phyloP scores from a whole-genome alignment of 2,329 filamentous ascomycete species.

The Dactylonectria macrodidyma region DNA sequence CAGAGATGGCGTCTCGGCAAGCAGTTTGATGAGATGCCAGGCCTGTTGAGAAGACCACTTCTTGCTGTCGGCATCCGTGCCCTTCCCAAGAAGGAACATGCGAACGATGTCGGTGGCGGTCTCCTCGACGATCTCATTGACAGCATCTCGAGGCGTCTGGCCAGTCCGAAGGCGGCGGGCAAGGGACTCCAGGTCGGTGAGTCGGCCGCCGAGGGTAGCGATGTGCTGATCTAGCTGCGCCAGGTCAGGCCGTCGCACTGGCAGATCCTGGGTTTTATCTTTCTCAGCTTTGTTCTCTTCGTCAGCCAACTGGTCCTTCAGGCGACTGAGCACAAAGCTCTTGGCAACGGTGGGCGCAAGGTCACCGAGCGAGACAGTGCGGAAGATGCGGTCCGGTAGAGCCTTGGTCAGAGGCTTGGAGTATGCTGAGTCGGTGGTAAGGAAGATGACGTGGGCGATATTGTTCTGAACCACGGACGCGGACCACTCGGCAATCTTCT shows the following conservation, averaged over 20 bases:
- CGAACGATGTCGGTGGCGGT: slow-evolving; percentile 92
- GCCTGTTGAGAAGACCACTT: slow-evolving; percentile 89
- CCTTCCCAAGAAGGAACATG: slow-evolving; percentile 84
- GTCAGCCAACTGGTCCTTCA: slow-evolving; percentile 65
- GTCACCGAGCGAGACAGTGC: slow-evolving; percentile 87
- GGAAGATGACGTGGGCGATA: slow-evolving; percentile 92
- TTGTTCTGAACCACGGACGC: slow-evolving; percentile 88
- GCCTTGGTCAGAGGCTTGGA: slow-evolving; percentile 90
- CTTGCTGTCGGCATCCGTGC: slow-evolving; percentile 61
- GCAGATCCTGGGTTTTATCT: slow-evolving; percentile 42
- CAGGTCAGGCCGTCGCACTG: slow-evolving; percentile 62
- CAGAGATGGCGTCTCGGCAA: slow-evolving; percentile 78
- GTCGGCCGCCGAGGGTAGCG: slow-evolving; percentile 84
- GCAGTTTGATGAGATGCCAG: slow-evolving; percentile 87
- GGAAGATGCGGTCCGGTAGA: slow-evolving; percentile 91
- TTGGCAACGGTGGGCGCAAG: slow-evolving; percentile 89
- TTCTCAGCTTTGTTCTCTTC: slow-evolving; percentile 48
- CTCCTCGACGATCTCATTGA: slow-evolving; percentile 90
- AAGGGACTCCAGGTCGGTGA: slow-evolving; percentile 96
- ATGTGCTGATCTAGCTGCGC: slow-evolving; percentile 86
- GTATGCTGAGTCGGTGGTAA: slow-evolving; percentile 91
- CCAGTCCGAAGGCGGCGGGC: slow-evolving; percentile 91
- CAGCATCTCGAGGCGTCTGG: slow-evolving; percentile 84
- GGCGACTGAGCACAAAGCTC: slow-evolving; percentile 88
- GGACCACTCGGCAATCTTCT: slow-evolving; percentile 91